phyloP scores from a whole-genome alignment of 148 eudicot genomes.

The Tetragonia tetragonoides region DNA sequence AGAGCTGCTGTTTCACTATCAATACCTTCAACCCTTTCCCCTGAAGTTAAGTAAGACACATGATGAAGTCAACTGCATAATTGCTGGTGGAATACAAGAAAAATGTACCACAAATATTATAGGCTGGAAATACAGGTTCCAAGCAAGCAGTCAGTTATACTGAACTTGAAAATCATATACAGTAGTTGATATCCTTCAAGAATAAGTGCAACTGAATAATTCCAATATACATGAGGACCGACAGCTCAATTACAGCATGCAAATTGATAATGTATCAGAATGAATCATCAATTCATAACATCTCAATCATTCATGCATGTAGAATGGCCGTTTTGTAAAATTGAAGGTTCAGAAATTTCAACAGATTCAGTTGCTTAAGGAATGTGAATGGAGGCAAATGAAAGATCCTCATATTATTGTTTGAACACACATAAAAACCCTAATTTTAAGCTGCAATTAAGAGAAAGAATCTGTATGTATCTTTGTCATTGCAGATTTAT shows the following conservation, averaged over 20 bases:
- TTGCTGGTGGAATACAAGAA: background rate
- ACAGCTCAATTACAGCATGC: too few species aligned
- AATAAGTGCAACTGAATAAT: background rate
- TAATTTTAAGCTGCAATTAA: too few species aligned
- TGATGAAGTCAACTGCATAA: background rate
- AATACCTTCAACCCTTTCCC: slow-evolving; percentile 73
- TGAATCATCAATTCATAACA: too few species aligned
- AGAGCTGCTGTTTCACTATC: slow-evolving; percentile 89
- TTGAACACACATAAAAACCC: background rate
- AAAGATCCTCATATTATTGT: background rate
- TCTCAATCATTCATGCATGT: too few species aligned
- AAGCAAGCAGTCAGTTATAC: background rate
- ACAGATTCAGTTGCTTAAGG: too few species aligned
- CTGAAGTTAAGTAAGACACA: slow-evolving; percentile 37
- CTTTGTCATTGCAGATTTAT: background rate
- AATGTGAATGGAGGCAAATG: too few species aligned
- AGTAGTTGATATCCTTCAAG: background rate
- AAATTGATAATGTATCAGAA: too few species aligned
- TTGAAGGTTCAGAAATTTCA: too few species aligned
- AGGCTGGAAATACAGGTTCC: too few species aligned
- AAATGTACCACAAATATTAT: background rate
- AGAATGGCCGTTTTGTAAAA: too few species aligned
- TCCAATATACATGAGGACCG: too few species aligned
- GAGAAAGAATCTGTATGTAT: background rate
- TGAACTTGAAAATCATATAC: background rate